Evolutionary conservation across 2,329 filamentous ascomycete species (phyloP).

Genomic region (Colletotrichum costaricense): DNA sequence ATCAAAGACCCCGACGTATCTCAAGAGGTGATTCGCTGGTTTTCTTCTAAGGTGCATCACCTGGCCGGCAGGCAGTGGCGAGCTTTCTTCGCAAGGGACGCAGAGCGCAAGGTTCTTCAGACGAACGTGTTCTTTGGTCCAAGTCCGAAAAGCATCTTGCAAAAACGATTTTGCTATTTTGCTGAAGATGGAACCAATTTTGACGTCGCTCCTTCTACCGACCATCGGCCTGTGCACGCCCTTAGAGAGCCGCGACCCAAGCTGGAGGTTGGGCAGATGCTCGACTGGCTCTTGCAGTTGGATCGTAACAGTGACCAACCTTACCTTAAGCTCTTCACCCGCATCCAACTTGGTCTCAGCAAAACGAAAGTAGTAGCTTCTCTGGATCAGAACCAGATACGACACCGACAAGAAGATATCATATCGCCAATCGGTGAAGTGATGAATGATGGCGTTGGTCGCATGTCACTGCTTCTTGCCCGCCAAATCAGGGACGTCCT

Average conservation of each 20-base stretch:
- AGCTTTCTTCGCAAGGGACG: constrained; percentile 56
- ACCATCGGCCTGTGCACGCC: not conserved
- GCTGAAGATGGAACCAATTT: constrained; percentile 63
- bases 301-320: constrained; percentile 57
- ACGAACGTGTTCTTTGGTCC: constrained; percentile 46
- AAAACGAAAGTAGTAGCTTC: constrained; percentile 59
- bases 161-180: constrained; percentile 55
- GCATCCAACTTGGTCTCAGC: constrained; percentile 68
- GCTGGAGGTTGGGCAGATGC: constrained; percentile 53
- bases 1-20: constrained; percentile 36
- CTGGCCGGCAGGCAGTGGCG: constrained; percentile 60
- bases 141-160: constrained; percentile 41
- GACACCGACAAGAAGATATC: constrained; percentile 49
- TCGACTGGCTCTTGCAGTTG: constrained; percentile 65
- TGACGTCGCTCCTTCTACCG: constrained; percentile 24
- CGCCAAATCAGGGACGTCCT: constrained; percentile 61
- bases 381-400: constrained; percentile 60
- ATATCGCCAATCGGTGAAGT: constrained; percentile 53
- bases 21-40: constrained; percentile 49
- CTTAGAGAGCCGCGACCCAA: constrained; percentile 40
- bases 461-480: constrained; percentile 72
- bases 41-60: constrained; percentile 49
- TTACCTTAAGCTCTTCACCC: constrained; percentile 67
- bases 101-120: constrained; percentile 40
- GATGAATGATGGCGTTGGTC: constrained; percentile 76